phyloP scores from a whole-genome alignment of 495 filamentous ascomycete genomes.

The Aspergillus carlsbadensis region DNA sequence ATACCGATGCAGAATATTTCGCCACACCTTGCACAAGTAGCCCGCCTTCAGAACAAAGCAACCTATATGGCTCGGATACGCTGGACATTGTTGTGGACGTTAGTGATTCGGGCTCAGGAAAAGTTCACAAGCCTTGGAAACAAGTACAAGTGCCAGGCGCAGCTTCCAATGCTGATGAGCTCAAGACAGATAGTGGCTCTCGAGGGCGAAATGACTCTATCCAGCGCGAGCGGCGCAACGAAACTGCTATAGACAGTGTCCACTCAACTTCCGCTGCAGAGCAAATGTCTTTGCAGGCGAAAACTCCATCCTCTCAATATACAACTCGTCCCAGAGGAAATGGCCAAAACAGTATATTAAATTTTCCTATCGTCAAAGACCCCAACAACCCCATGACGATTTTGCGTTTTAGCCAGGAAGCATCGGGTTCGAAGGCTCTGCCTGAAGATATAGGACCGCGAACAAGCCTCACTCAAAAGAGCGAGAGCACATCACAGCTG shows the following conservation, averaged over 20 bases:
- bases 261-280: not conserved
- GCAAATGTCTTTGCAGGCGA: constrained; percentile 18
- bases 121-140: constrained; percentile 10
- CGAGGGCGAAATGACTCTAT: not conserved
- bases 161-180: not conserved
- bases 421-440: constrained; percentile 37
- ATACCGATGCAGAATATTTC: not conserved
- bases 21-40: not conserved
- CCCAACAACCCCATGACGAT: constrained; percentile 64
- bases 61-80: not conserved
- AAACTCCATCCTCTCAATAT: constrained; percentile 25
- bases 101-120: constrained; percentile 1
- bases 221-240: not conserved
- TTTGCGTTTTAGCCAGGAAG: constrained; percentile 67
- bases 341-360: constrained; percentile 40
- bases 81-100: not conserved
- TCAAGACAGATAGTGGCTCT: not conserved
- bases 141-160: constrained; percentile 19
- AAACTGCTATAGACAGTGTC: not conserved
- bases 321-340: constrained; percentile 26
- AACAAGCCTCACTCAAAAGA: constrained; percentile 11
- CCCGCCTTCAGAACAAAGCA: not conserved
- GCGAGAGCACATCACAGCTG: constrained; percentile 17
- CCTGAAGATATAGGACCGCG: constrained; percentile 24
- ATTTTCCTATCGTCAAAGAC: constrained; percentile 79